phyloP scores from a whole-genome alignment of 1,139 yeast species.

The Yamadazyma friedrichii region DNA sequence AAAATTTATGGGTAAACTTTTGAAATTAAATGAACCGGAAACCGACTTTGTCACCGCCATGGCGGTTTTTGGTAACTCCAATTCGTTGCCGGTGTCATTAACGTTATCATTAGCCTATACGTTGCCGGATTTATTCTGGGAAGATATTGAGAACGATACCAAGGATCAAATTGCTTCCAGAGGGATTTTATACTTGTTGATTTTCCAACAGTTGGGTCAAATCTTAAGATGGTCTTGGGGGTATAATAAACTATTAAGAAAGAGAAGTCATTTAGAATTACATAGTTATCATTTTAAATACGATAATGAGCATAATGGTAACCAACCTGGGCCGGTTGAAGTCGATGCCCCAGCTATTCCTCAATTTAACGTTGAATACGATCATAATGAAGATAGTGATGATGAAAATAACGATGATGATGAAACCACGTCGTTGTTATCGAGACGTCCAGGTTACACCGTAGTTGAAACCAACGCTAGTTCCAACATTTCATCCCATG shows the following conservation, averaged over 20 bases:
- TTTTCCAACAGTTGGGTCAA: conserved; percentile 85
- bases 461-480: conserved; percentile 5
- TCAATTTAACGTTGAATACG: background rate
- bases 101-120: conserved; percentile 72
- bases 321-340: too few species aligned
- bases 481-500: background rate
- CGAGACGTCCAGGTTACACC: conserved; percentile 4
- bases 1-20: conserved; percentile 41
- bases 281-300: conserved; percentile 21
- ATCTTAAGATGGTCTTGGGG: conserved; percentile 91
- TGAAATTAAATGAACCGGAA: conserved; percentile 61
- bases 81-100: conserved; percentile 75
- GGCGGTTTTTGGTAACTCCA: conserved; percentile 86
- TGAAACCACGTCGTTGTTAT: conserved; percentile 13
- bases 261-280: conserved; percentile 44
- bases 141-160: conserved; percentile 61
- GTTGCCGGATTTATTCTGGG: conserved; percentile 74
- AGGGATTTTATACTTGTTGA: conserved; percentile 72
- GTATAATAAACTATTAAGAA: conserved; percentile 67
- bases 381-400: background rate
- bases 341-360: background rate
- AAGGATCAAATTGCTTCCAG: conserved; percentile 75
- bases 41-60: conserved; percentile 81
- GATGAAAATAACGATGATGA: conserved; percentile 5
- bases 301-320: conserved; percentile 11